Percentiles rank a stretch among this genome's conserved stretches.
phyloP scores from a whole-genome alignment of 1,284 basidiomycete genomes.

The Cutaneotrichosporon daszewskae region DNA sequence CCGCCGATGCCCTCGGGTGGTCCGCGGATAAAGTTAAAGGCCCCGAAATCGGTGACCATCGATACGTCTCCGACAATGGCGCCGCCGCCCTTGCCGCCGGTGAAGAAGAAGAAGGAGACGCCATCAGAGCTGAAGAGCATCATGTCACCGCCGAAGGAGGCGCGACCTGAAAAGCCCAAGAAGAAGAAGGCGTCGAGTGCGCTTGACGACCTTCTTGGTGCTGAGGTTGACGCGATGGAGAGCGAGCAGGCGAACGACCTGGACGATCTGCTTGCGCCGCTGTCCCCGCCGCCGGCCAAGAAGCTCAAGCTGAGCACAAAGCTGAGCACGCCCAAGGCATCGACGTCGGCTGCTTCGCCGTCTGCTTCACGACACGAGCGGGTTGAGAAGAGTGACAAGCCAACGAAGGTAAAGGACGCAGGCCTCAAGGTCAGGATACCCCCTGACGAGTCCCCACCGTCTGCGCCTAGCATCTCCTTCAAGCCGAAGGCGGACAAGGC shows the following conservation, averaged over 20 bases:
- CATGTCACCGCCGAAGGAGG: constrained; percentile 5
- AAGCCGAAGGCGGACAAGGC: constrained; percentile 2
- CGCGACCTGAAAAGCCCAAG: constrained; percentile 5
- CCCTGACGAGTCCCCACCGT: neutral
- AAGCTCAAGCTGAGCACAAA: constrained; percentile 29
- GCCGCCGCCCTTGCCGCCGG: constrained; percentile 35
- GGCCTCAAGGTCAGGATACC: neutral
- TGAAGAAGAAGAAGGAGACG: constrained; percentile 12
- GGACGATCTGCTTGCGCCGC: constrained; percentile 26
- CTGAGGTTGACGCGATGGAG: constrained; percentile 43
- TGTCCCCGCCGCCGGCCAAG: constrained; percentile 22
- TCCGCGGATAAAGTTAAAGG: constrained; percentile 34
- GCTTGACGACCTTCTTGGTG: constrained; percentile 42
- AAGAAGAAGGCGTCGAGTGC: constrained; percentile 9
- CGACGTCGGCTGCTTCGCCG: neutral
- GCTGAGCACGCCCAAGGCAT: neutral
- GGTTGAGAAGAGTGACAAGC: constrained; percentile 1
- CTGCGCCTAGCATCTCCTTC: neutral
- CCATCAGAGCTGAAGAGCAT: constrained; percentile 4
- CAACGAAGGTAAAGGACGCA: neutral
- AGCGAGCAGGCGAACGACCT: constrained; percentile 16
- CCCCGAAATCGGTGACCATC: constrained; percentile 25
- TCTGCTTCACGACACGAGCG: too few relatives aligned
- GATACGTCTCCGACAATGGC: constrained; percentile 35
- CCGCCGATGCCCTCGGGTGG: neutral